Evolutionary conservation across 129 eudicot species (phyloP), one percentile per base, ranked within the genome.

Genomic region (Deinandra increscens): DNA sequence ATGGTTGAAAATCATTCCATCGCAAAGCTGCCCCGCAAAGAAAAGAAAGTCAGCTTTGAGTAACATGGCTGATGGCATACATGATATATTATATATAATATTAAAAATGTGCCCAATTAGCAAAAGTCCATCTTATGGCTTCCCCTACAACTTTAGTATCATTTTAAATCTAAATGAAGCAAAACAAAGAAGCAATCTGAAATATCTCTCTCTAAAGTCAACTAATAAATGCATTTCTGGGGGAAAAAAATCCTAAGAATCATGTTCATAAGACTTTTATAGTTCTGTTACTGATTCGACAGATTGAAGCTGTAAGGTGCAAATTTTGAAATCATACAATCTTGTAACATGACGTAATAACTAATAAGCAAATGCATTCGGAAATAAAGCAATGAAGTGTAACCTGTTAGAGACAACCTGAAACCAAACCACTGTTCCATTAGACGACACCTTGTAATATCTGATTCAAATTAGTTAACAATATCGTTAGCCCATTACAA

Each of bases 371-470:
- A 69, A n/a, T 20, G 19, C 31, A 64, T 15, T 23, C 53, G 61
- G 38, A 73, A 66, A 83, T 49, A 31, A 65, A 75, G 75, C 59
- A 79, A 51, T 17, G 78, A 63, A 75, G 75, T 64, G 85, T 81
- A 70, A 88, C 91, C 96, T 86, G 89, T 75, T 83, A 81, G 83
- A 81, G 91, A 95, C 88, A 92, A 92, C 98, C 96, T 92, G 98
- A 92, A 92, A 92, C 98, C 96, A 88, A 60, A 92, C 81, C 83
- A 88, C 81, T 5, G 91, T 92, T 81, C 64, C 91, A 58, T 92
- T 92, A 72, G 83, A 84, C 29, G 81, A 91, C 71, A 88, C 96
- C 81, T 88, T 88, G 83, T 92, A 92, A 73, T 76, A 92, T 84
- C 98, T 92, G 84, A 80, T 75, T 70, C 80, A 84, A 64, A 43